phyloP scores from a whole-genome alignment of 768 basidiomycete species.

The Suillus discolor region DNA sequence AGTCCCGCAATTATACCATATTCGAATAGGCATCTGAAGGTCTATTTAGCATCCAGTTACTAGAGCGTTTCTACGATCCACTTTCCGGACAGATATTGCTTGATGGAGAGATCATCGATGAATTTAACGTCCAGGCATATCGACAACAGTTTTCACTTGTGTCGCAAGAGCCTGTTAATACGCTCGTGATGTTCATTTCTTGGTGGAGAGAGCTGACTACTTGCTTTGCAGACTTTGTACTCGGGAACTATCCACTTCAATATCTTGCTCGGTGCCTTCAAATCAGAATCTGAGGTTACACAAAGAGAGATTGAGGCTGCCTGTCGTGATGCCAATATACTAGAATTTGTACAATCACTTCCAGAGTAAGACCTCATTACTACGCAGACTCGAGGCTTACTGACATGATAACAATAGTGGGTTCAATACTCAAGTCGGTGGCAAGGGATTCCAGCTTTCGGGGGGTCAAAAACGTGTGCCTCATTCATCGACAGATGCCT shows the following conservation, averaged over 20 bases:
- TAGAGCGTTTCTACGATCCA: slow-evolving; percentile 89
- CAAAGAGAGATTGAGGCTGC: slow-evolving; percentile 85
- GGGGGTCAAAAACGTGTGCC: slow-evolving; percentile 83
- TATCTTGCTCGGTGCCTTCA: slow-evolving; percentile 81
- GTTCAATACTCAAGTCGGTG: slow-evolving; percentile 90
- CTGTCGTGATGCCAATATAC: slow-evolving; percentile 85
- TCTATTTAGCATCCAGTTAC: slow-evolving; percentile 64
- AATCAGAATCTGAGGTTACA: slow-evolving; percentile 75
- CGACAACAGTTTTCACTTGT: slow-evolving; percentile 87
- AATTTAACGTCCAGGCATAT: slow-evolving; percentile 84
- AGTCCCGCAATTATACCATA: slow-evolving; percentile 25
- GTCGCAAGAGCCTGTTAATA: slow-evolving; percentile 74
- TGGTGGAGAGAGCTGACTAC: background rate
- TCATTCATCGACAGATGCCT: slow-evolving; percentile 1
- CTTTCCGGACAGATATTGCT: slow-evolving; percentile 70
- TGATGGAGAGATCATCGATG: slow-evolving; percentile 73
- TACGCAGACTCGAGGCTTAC: background rate
- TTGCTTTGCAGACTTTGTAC: slow-evolving; percentile 60
- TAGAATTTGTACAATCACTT: slow-evolving; percentile 85
- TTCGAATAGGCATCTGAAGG: slow-evolving; percentile 1
- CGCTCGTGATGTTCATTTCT: slow-evolving; percentile 11
- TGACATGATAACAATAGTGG: slow-evolving; percentile 49
- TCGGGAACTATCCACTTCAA: slow-evolving; percentile 91
- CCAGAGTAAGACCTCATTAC: slow-evolving; percentile 59
- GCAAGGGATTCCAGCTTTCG: slow-evolving; percentile 86